Conservation (phyloP, 805 yeast species). For the Ogataea angusta region DNA sequence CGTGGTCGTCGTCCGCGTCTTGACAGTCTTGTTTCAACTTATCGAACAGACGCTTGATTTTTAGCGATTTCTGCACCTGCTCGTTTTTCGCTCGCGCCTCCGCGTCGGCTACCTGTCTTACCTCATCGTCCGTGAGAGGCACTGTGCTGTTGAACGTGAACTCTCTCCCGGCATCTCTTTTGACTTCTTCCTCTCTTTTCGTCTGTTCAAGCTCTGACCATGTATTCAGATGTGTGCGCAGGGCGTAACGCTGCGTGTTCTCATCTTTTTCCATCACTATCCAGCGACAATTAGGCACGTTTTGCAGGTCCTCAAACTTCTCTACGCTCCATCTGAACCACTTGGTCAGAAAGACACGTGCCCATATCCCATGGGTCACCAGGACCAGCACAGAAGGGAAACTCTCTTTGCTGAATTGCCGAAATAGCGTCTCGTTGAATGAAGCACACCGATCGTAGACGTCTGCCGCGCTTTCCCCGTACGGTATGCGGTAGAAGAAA, state of each 20-base stretch:
- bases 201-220: constrained; percentile 59
- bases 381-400: constrained; percentile 81
- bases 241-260: constrained; percentile 47
- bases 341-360: constrained; percentile 86
- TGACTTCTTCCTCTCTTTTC: constrained; percentile 23
- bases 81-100: constrained; percentile 44
- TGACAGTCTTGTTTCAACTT: constrained; percentile 11
- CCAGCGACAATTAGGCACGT: constrained; percentile 82
- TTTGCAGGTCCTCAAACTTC: constrained; percentile 76
- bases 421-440: constrained; percentile 79
- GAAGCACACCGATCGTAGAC: constrained; percentile 90
- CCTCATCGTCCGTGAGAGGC: constrained; percentile 24
- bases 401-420: constrained; percentile 67
- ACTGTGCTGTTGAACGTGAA: constrained; percentile 23
- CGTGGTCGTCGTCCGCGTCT: constrained; percentile 26
- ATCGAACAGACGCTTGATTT: constrained; percentile 39
- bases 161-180: constrained; percentile 25
- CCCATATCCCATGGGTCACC: constrained; percentile 94
- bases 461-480: constrained; percentile 95
- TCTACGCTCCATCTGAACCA: constrained; percentile 95
- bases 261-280: constrained; percentile 67
- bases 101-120: constrained; percentile 33
- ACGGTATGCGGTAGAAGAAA: constrained; percentile 84
- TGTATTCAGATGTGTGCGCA: constrained; percentile 61
- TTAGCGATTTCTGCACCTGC: constrained; percentile 41